phyloP scores from a whole-genome alignment of 805 yeast genomes.

The Cyberlindnera suaveolens region DNA sequence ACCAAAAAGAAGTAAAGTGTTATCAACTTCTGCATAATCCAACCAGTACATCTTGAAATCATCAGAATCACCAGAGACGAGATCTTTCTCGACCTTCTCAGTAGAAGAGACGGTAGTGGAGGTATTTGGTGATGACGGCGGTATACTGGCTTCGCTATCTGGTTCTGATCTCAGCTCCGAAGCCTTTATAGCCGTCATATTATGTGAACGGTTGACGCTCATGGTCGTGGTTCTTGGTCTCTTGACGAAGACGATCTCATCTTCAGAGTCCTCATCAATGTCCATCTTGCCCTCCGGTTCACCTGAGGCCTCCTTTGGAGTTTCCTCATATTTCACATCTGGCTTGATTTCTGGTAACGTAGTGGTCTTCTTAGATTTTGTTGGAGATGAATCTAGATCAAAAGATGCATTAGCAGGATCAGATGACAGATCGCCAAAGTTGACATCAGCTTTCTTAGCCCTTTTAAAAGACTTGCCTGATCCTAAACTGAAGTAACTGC shows the following conservation, averaged over 20 bases:
- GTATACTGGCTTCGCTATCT: slow-evolving; percentile 6
- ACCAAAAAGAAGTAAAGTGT: slow-evolving; percentile 70
- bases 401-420: slow-evolving; percentile 22
- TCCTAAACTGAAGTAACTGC: slow-evolving; percentile 12
- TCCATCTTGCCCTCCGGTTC: background rate
- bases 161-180: slow-evolving; percentile 2
- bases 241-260: slow-evolving; percentile 48
- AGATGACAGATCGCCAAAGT: slow-evolving; percentile 23
- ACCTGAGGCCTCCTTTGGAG: background rate
- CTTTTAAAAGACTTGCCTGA: slow-evolving; percentile 20
- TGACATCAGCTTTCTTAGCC: slow-evolving; percentile 9
- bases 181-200: slow-evolving; percentile 28
- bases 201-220: slow-evolving; percentile 36
- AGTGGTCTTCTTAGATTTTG: slow-evolving; percentile 20
- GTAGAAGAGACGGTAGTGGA: slow-evolving; percentile 2
- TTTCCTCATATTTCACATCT: background rate
- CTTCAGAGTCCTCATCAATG: slow-evolving; percentile 40
- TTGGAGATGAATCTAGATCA: slow-evolving; percentile 34
- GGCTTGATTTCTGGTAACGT: slow-evolving; percentile 6
- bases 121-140: slow-evolving; percentile 17
- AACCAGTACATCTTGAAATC: slow-evolving; percentile 78
- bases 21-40: slow-evolving; percentile 77
- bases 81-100: slow-evolving; percentile 17
- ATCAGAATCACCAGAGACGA: slow-evolving; percentile 21
- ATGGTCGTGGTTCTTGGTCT: slow-evolving; percentile 42